Conservation (phyloP, 768 basidiomycete species). For the Clitopilus hobsonii region DNA sequence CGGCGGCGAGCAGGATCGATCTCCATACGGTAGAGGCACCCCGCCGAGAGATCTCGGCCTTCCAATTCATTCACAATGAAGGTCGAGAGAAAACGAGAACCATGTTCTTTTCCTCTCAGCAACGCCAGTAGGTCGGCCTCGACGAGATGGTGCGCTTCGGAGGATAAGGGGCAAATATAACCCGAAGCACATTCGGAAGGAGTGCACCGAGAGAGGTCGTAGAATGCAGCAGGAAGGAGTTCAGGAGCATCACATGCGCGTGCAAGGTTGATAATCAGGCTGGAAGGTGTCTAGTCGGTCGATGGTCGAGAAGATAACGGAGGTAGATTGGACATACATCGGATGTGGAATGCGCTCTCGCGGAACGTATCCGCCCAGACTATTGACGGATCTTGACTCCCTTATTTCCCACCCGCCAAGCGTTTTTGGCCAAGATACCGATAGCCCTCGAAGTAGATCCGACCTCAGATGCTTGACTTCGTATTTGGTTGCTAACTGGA, state of each 20-base stretch:
- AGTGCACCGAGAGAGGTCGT: slow-evolving; percentile 68
- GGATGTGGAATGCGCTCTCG: slow-evolving; percentile 57
- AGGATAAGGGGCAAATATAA: slow-evolving; percentile 31
- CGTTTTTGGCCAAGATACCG: slow-evolving; percentile 54
- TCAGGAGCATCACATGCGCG: slow-evolving; percentile 48
- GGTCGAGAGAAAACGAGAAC: slow-evolving; percentile 69
- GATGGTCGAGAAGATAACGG: slow-evolving; percentile 4
- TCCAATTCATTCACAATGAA: slow-evolving; percentile 75
- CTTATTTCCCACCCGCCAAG: slow-evolving; percentile 63
- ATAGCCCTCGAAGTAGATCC: slow-evolving; percentile 51
- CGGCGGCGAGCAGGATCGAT: slow-evolving; percentile 39
- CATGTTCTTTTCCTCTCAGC: slow-evolving; percentile 67
- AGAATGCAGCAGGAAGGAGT: slow-evolving; percentile 72
- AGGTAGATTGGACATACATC: slow-evolving; percentile 40
- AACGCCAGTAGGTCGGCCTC: slow-evolving; percentile 53
- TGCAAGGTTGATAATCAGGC: slow-evolving; percentile 65
- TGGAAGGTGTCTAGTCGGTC: slow-evolving; percentile 18
- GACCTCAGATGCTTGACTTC: slow-evolving; percentile 51
- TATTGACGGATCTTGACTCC: slow-evolving; percentile 51
- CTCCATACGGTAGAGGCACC: slow-evolving; percentile 49
- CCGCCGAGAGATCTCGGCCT: slow-evolving; percentile 46
- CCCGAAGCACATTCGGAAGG: slow-evolving; percentile 60
- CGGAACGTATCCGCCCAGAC: slow-evolving; percentile 51
- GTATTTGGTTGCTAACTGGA: slow-evolving; percentile 64
- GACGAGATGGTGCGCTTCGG: slow-evolving; percentile 35